A percentile compares a stretch with the other conserved stretches of the same genome.
phyloP scores from a whole-genome alignment of 805 yeast species.

The Kodamaea kakaduensis region DNA sequence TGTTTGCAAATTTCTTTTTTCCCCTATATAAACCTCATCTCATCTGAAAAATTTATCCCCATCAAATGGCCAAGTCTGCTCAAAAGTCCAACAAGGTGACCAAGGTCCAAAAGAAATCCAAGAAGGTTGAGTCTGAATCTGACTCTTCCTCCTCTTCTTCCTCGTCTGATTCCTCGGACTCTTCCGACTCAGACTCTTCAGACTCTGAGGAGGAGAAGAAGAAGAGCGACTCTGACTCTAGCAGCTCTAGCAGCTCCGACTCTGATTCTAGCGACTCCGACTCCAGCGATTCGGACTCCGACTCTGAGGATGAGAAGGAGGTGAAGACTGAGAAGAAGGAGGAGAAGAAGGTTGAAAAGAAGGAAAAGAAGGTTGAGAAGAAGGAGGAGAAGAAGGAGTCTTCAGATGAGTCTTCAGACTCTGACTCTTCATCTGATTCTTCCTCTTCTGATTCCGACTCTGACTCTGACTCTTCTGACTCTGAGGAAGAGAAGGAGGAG shows the following conservation, averaged over 20 bases:
- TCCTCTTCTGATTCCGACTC: slow-evolving; percentile 30
- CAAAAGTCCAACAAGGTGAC: slow-evolving; percentile 25
- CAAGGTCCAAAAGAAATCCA: slow-evolving; percentile 17
- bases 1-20: no score
- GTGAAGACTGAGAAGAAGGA: slow-evolving; percentile 15
- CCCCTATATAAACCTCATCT: slow-evolving; percentile 3
- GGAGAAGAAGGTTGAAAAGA: no score
- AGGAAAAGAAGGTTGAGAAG: slow-evolving; percentile 9
- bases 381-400: slow-evolving; percentile 8
- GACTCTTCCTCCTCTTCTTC: slow-evolving; percentile 17
- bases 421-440: slow-evolving; percentile 31
- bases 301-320: slow-evolving; percentile 26
- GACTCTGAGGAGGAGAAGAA: slow-evolving; percentile 30
- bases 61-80: slow-evolving; percentile 38
- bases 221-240: slow-evolving; percentile 14
- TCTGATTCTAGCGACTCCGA: slow-evolving; percentile 20
- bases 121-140: slow-evolving; percentile 27
- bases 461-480: slow-evolving; percentile 28
- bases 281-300: slow-evolving; percentile 22
- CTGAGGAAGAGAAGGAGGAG: slow-evolving; percentile 14
- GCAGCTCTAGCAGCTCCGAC: slow-evolving; percentile 24
- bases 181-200: slow-evolving; percentile 11
- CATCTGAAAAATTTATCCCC: slow-evolving; percentile 4
- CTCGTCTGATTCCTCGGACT: slow-evolving; percentile 16
- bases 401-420: slow-evolving; percentile 15